Conservation (phyloP, 306 rosid species). For the Psophocarpus tetragonolobus region DNA sequence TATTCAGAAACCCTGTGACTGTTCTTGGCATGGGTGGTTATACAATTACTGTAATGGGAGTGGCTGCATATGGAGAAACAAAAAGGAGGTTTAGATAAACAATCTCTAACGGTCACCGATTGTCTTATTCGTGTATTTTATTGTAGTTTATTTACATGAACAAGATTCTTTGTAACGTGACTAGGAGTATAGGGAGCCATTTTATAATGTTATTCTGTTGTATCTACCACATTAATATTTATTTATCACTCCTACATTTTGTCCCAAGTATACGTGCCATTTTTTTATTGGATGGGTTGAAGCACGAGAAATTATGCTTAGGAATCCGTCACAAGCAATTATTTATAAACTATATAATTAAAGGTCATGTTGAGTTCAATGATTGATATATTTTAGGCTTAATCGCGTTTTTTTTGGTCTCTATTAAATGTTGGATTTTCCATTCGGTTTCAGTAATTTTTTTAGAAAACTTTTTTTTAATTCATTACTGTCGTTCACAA, state of each 20-base stretch:
- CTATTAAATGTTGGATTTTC: too few relatives aligned
- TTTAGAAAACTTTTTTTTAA: too few relatives aligned
- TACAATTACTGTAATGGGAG: constrained; percentile 77
- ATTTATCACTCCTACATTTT: constrained; percentile 28
- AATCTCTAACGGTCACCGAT: constrained; percentile 1
- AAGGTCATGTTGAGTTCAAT: constrained; percentile 4
- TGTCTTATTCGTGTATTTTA: constrained; percentile 34
- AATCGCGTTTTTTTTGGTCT: too few relatives aligned
- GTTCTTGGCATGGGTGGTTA: constrained; percentile 86
- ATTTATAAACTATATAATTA: neutral
- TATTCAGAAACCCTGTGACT: constrained; percentile 92
- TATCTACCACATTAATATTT: constrained; percentile 30
- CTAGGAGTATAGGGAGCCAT: constrained; percentile 34
- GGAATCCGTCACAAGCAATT: neutral
- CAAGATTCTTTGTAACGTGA: constrained; percentile 42
- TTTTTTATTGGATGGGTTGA: neutral
- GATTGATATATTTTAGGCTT: neutral
- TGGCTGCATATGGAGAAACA: constrained; percentile 89
- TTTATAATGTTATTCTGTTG: constrained; percentile 31
- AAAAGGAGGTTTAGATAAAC: constrained; percentile 82
- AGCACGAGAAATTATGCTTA: neutral
- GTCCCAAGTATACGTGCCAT: neutral
- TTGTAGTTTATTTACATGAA: constrained; percentile 31
- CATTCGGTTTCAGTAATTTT: too few relatives aligned
- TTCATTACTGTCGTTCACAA: too few relatives aligned